Evolutionary conservation across 176 grass and related monocot genomes (phyloP).

Genomic region (Puya raimondii): DNA sequence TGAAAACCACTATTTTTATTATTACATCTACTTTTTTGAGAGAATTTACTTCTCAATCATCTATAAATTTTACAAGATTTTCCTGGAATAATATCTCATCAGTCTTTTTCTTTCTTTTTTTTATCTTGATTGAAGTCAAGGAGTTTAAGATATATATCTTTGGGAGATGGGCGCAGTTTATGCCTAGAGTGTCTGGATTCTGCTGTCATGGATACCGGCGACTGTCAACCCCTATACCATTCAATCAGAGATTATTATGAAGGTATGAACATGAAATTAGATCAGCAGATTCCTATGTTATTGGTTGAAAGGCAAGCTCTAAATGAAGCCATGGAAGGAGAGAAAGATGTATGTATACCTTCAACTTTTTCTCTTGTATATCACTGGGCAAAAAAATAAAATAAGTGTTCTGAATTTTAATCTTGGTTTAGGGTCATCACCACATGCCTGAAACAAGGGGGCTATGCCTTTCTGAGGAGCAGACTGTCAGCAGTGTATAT

Average conservation of each 20-base stretch:
- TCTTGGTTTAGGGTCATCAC: constrained; percentile 54
- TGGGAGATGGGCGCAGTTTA: constrained; percentile 74
- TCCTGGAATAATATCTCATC: background rate
- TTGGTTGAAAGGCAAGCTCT: constrained; percentile 95
- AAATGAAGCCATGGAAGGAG: constrained; percentile 97
- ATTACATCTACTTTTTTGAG: background rate
- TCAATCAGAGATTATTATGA: constrained; percentile 95
- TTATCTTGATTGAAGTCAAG: constrained; percentile 41
- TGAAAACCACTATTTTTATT: background rate
- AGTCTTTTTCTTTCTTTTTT: constrained; percentile 13
- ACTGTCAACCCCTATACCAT: constrained; percentile 81
- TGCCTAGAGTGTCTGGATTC: constrained; percentile 87
- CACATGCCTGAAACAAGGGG: constrained; percentile 95
- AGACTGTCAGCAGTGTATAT: constrained; percentile 81
- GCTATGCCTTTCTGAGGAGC: constrained; percentile 88
- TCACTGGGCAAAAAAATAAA: background rate
- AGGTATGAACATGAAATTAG: constrained; percentile 94
- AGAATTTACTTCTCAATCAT: background rate
- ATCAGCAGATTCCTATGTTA: constrained; percentile 97
- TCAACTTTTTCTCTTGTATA: constrained; percentile 3
- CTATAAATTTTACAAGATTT: background rate
- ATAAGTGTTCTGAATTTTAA: background rate
- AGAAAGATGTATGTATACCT: constrained; percentile 52
- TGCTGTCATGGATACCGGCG: constrained; percentile 81
- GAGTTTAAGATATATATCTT: constrained; percentile 57